A percentile compares a stretch with the other conserved stretches of the same genome.
phyloP scores from a whole-genome alignment of 306 rosid genomes.

The Abrus pulchellus region DNA sequence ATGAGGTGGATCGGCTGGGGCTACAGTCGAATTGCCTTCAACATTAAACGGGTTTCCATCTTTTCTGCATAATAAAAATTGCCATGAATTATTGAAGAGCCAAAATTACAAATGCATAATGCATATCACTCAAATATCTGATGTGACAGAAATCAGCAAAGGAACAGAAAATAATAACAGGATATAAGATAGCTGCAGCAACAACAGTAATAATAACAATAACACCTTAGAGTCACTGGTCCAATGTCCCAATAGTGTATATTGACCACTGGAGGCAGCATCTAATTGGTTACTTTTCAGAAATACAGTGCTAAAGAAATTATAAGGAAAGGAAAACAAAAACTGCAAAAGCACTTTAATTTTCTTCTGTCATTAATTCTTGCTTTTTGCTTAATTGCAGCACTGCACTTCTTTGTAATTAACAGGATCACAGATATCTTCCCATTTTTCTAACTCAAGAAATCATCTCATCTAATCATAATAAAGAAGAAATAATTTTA shows the following conservation, averaged over 20 bases:
- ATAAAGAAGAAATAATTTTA: slow-evolving; percentile 37
- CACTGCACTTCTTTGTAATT: slow-evolving; percentile 3
- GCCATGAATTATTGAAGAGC: slow-evolving; percentile 41
- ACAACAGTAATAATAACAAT: not conserved
- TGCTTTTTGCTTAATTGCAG: slow-evolving; percentile 2
- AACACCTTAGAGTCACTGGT: not conserved
- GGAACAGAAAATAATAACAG: not conserved
- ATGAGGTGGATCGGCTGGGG: slow-evolving; percentile 65
- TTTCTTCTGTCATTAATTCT: slow-evolving; percentile 4
- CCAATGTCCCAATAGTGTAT: not conserved
- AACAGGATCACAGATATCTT: slow-evolving; percentile 10
- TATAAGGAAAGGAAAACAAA: slow-evolving; percentile 15
- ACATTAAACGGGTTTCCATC: slow-evolving; percentile 85
- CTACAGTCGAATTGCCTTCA: slow-evolving; percentile 54
- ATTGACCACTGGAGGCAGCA: not conserved
- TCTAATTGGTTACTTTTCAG: slow-evolving; percentile 34
- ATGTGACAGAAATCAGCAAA: slow-evolving; percentile 30
- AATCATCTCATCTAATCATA: slow-evolving; percentile 41
- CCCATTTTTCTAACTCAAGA: slow-evolving; percentile 36
- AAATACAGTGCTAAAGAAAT: slow-evolving; percentile 12
- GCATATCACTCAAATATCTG: slow-evolving; percentile 25
- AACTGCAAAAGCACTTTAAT: not conserved
- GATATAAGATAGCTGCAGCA: slow-evolving; percentile 5
- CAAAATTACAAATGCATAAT: slow-evolving; percentile 28
- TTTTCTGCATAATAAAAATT: slow-evolving; percentile 63